phyloP scores from a whole-genome alignment of 106 monocot species.

The Dioscorea alata region DNA sequence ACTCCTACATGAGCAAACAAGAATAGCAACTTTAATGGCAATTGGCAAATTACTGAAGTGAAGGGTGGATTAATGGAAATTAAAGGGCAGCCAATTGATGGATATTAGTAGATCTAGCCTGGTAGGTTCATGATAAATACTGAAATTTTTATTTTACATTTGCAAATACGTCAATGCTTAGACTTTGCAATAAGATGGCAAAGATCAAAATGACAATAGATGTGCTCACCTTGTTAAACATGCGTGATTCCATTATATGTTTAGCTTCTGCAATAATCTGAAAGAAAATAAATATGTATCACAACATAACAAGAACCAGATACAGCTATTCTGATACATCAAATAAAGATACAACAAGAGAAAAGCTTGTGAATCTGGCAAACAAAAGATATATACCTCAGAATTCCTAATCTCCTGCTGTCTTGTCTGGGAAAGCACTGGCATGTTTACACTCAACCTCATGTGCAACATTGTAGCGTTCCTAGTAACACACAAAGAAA shows the following conservation, averaged over 20 bases:
- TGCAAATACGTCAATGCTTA: too few relatives aligned
- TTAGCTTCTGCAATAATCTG: constrained; percentile 95
- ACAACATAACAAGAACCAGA: not conserved
- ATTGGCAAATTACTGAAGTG: too few relatives aligned
- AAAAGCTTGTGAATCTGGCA: not conserved
- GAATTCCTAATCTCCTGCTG: constrained; percentile 77
- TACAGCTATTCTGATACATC: not conserved
- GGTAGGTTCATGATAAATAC: too few relatives aligned
- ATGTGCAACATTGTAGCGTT: constrained; percentile 54
- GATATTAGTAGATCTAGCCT: too few relatives aligned
- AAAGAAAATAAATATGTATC: not conserved
- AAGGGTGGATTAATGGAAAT: too few relatives aligned
- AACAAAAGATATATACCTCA: constrained; percentile 41
- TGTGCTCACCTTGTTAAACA: constrained; percentile 49
- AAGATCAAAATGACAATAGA: not conserved
- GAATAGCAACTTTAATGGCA: too few relatives aligned
- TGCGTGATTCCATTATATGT: constrained; percentile 72
- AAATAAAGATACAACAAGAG: not conserved
- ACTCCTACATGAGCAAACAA: too few relatives aligned
- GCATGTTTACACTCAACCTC: constrained; percentile 83
- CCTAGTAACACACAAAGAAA: constrained; percentile 27
- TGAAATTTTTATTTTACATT: too few relatives aligned
- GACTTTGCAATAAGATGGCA: too few relatives aligned
- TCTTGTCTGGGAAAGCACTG: constrained; percentile 73
- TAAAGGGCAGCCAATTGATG: too few relatives aligned